Base-by-base conservation (phyloP, 805 yeast species). In the Phaffomyces opuntiae region DNA sequence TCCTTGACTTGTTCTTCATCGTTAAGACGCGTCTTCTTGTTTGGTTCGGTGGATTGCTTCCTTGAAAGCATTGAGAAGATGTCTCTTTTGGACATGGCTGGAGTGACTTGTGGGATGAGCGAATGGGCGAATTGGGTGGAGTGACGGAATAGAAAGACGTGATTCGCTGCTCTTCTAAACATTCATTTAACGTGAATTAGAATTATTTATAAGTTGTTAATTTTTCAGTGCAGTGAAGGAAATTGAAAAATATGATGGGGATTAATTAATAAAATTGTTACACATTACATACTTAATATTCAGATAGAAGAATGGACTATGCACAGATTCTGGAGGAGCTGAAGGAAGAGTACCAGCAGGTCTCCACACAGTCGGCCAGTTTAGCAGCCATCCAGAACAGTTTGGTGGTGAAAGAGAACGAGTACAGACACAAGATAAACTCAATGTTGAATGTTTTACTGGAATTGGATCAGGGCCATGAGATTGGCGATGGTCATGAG, bases 1-100 rank as follows among this genome's bases (percentile, higher is more conserved):
- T 56, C 56, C 13, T 56, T 8, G 12, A 27, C 11, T 9, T 27
- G 54, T 9, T 41, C 41, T 7, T 26, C 44, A 9, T 34, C 29
- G 7, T 36, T 16, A 11, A 24, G 33, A 40, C 43, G 43, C 38
- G 43, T 16, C 19, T 29, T 34, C 26, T 40, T 21, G 9, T 33
- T 26, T 17, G 33, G 9, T 8, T 12, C 9, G 4, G 24, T 8
- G 3, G 38, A 27, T 26, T 26, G 24, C 13, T 35, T 26, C 17
- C 35, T 25, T 6, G 38, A 34, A 9, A 40, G 38, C 43, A 40
- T 40, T 4, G 43, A 25, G 9, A 40, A 40, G 12, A 40, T 40
- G 34, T 40, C 43, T 17, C 43, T 33, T 7, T 31, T 25, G 9
- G 38, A 25, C 43, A 40, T 40, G 4, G 5, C 17, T 34, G 36